Percentiles rank a stretch among this genome's conserved stretches.
Conservation (phyloP, 495 filamentous ascomycete genomes). For the Xylaria intraflava region DNA sequence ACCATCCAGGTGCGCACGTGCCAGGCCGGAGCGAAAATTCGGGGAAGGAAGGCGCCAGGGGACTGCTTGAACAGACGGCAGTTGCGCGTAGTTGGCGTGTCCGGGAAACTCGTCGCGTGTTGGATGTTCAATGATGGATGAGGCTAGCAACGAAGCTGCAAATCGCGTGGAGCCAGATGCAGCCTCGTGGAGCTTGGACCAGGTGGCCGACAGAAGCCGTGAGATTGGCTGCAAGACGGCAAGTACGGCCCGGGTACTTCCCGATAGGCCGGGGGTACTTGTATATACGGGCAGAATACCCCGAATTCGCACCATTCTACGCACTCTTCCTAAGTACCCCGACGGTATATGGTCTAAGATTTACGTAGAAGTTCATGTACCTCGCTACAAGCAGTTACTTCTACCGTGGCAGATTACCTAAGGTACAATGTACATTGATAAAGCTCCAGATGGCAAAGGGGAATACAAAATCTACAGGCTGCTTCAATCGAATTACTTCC, state of each 20-base stretch:
- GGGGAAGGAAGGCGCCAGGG: neutral
- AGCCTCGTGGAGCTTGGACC: conserved; percentile 12
- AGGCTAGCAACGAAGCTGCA: conserved; percentile 6
- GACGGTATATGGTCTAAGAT: too few relatives aligned
- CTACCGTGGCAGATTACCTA: too few relatives aligned
- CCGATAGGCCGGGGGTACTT: too few relatives aligned
- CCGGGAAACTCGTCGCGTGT: conserved; percentile 27
- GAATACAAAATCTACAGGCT: too few relatives aligned
- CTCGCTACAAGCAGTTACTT: too few relatives aligned
- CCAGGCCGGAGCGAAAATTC: neutral
- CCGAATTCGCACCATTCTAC: too few relatives aligned
- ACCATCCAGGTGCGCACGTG: conserved; percentile 8
- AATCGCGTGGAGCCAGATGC: conserved; percentile 7
- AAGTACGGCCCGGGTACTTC: neutral
- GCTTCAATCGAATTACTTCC: too few relatives aligned
- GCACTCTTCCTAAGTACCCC: too few relatives aligned
- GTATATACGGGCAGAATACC: too few relatives aligned
- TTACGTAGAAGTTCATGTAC: too few relatives aligned
- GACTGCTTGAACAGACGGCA: conserved; percentile 3
- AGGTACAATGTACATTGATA: too few relatives aligned
- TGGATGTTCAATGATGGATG: neutral
- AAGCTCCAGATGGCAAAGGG: too few relatives aligned
- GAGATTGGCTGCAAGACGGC: neutral
- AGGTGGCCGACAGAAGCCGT: neutral
- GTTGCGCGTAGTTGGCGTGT: conserved; percentile 9